Evolutionary conservation across 768 basidiomycete species (phyloP).

Genomic region (Lanmaoa rubissima): DNA sequence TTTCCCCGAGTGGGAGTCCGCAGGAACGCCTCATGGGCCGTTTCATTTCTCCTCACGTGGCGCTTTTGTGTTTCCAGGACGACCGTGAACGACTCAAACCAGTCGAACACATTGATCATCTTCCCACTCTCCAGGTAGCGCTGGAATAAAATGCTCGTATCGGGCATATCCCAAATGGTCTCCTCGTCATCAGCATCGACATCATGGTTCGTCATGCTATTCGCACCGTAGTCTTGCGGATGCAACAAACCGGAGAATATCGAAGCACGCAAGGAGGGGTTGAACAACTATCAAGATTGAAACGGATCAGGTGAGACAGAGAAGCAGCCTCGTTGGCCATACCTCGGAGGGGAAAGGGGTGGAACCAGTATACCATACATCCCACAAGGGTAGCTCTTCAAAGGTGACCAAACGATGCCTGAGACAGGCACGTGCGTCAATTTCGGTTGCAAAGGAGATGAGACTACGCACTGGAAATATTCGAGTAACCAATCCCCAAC

Average conservation of each 20-base stretch:
- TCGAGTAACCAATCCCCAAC: conserved; percentile 50
- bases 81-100: conserved; percentile 75
- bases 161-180: conserved; percentile 56
- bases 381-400: conserved; percentile 57
- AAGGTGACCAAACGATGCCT: conserved; percentile 46
- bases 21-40: neutral
- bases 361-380: conserved; percentile 70
- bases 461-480: conserved; percentile 46
- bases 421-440: neutral
- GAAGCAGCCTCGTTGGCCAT: conserved; percentile 7
- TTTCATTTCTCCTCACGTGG: neutral
- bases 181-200: conserved; percentile 28
- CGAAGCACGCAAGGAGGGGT: conserved; percentile 65
- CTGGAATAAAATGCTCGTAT: conserved; percentile 72
- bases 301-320: neutral
- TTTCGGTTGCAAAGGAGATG: neutral
- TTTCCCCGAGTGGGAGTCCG: conserved; percentile 25
- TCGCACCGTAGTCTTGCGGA: conserved; percentile 47
- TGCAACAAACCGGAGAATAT: conserved; percentile 59
- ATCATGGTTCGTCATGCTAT: conserved; percentile 1
- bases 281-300: conserved; percentile 49
- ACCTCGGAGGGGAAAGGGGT: conserved; percentile 71
- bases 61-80: conserved; percentile 59
- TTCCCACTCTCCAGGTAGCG: conserved; percentile 77
- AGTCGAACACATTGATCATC: conserved; percentile 86